Percentiles rank a stretch among this genome's conserved stretches.
These are phyloP conservation scores for Citrus glauca DNA, from an alignment of 345 rosid genomes.

Conservation along the genomic window DNA sequence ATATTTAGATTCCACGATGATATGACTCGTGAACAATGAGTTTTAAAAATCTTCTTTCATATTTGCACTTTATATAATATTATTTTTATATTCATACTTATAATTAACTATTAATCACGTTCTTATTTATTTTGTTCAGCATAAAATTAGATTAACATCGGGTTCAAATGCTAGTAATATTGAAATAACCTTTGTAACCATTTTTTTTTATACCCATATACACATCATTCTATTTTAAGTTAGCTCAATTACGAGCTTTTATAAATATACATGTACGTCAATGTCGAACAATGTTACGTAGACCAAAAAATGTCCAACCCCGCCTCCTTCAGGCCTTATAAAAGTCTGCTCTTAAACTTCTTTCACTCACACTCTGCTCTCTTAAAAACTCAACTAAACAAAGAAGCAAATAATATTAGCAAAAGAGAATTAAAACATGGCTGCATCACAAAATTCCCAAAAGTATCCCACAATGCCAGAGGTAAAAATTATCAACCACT, in stretches of 20 bases:
- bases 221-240: too few species aligned
- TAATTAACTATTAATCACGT: too few species aligned
- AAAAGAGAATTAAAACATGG: slow-evolving; percentile 31
- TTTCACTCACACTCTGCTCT: neutral
- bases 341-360: neutral
- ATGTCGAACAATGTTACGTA: too few species aligned
- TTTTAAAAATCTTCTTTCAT: too few species aligned
- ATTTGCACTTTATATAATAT: too few species aligned
- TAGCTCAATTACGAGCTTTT: neutral
- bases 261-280: neutral
- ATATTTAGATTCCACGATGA: neutral
- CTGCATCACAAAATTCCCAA: slow-evolving; percentile 36
- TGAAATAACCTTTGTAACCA: too few species aligned
- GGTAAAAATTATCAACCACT: slow-evolving; percentile 34
- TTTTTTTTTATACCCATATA: too few species aligned
- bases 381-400: neutral
- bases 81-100: too few species aligned
- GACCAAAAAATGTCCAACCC: neutral
- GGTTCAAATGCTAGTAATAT: too few species aligned
- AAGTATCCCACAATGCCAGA: slow-evolving; percentile 58
- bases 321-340: slow-evolving; percentile 15
- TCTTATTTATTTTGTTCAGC: too few species aligned
- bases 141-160: too few species aligned
- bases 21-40: neutral
- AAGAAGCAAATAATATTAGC: neutral